Percentiles rank a stretch among this genome's conserved stretches.
These are phyloP conservation scores for Xylaria grammica DNA, from an alignment of 495 filamentous ascomycete species.

Conservation along the genomic window DNA sequence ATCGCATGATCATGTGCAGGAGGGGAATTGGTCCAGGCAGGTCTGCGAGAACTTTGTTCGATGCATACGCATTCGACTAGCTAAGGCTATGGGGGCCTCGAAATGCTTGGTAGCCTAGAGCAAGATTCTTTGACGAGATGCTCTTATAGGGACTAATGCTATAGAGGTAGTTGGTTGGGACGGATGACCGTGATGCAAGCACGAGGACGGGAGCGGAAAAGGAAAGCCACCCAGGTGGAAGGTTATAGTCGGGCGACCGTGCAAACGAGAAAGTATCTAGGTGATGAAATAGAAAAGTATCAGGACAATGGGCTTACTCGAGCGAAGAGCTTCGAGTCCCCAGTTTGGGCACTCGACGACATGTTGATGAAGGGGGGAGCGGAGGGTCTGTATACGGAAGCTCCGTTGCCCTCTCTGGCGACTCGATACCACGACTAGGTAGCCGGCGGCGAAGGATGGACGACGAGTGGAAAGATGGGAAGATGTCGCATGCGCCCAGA, in stretches of 20 bases:
- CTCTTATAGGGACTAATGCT: neutral
- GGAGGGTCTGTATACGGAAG: slow-evolving; percentile 14
- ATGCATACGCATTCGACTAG: neutral
- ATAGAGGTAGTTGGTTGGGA: neutral
- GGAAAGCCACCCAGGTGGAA: neutral
- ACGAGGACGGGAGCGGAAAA: neutral
- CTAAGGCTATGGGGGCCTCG: neutral
- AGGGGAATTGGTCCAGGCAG: slow-evolving; percentile 16
- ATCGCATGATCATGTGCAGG: slow-evolving; percentile 35
- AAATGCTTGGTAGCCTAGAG: slow-evolving; percentile 3
- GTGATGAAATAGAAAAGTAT: slow-evolving; percentile 3
- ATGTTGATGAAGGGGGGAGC: slow-evolving; percentile 20
- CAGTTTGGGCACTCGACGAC: slow-evolving; percentile 67
- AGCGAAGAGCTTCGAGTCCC: slow-evolving; percentile 99
- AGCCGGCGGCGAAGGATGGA: slow-evolving; percentile 4
- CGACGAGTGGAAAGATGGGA: slow-evolving; percentile 19
- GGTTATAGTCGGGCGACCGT: neutral
- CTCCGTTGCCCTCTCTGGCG: slow-evolving; percentile 22
- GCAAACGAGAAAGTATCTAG: neutral
- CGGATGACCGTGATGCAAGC: slow-evolving; percentile 1
- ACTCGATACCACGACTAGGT: slow-evolving; percentile 17
- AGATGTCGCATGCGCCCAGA: slow-evolving; percentile 25
- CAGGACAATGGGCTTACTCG: slow-evolving; percentile 71
- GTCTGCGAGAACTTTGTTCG: neutral
- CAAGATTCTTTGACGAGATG: neutral